Evolutionary conservation across 148 eudicot species (phyloP).

Genomic region (Spergularia marina): DNA sequence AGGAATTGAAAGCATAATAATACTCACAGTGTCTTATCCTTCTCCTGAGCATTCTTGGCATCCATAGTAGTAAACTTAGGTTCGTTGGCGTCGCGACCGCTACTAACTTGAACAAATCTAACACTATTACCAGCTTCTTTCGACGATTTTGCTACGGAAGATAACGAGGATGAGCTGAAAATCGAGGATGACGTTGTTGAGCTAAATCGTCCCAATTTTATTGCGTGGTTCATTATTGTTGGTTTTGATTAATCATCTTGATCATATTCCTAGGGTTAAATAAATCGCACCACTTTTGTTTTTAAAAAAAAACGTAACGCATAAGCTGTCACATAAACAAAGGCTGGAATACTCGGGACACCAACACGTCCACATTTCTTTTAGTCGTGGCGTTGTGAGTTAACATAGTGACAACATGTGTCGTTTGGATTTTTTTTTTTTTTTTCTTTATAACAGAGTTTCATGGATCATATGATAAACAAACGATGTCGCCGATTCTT

Average conservation of each 20-base stretch:
- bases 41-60: not conserved
- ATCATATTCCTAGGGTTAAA: not conserved
- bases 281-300: not conserved
- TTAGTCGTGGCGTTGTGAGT: no score
- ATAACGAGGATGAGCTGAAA: not conserved
- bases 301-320: no score
- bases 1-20: not conserved
- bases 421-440: no score
- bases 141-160: not conserved
- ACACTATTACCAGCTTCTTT: not conserved
- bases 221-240: constrained; percentile 16
- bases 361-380: no score
- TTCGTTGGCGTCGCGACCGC: not conserved
- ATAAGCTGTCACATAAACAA: no score
- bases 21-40: constrained; percentile 19
- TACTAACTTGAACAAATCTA: constrained; percentile 11
- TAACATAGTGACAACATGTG: no score
- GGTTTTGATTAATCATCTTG: not conserved
- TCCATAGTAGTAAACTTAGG: constrained; percentile 9
- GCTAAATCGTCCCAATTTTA: not conserved
- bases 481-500: no score
- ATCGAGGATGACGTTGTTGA: not conserved
- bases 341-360: no score
- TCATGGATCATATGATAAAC: no score
- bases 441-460: no score